Base-by-base conservation (phyloP, 2,329 filamentous ascomycete species). In the Alternaria arborescens region DNA sequence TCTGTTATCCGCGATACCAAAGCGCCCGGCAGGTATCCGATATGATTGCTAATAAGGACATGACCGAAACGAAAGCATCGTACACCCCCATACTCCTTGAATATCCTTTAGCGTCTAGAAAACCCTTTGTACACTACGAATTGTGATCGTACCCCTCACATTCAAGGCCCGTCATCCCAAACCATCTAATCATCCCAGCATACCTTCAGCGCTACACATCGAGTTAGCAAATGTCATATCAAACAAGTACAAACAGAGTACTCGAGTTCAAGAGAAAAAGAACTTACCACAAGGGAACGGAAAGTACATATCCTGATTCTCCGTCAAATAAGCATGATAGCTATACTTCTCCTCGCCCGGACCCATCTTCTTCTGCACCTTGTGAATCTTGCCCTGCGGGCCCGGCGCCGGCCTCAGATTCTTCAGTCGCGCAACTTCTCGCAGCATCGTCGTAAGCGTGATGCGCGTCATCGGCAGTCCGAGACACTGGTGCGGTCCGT, bases 261-360 rank as follows among this genome's bases (percentile, higher is more conserved):
- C 24, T 26, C 0, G 24, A 26, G 24, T 30, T 11, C 8, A 30
- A n/a, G n/a, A n/a, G n/a, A n/a, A 30, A 8, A 12, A 48, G 53
- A 71, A 41, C 81, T 81, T 71, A 82, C 81, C 77, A 55, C 77
- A 80, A 52, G 82, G 81, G 59, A 83, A 83, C 41, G 80, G 80
- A 68, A 81, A 82, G 67, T 77, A 82, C 67, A 72, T 75, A 72
- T 83, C 80, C 78, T 80, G 81, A 52, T 81, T 80, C 75, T 82
- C 82, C 36, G 80, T 83, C 75, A 84, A 66, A 60, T 82, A 84
- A 24, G 76, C 75, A 70, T 81, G 78, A 60, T 80, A 82, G 11
- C 72, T 70, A 52, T 79, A 66, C 60, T 71, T 70, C 42, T 77
- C 68, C 32, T 63, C 69, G 5, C 52, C 64, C 7, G 26, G 75